Evolutionary conservation across 2,329 filamentous ascomycete genomes (phyloP), one percentile per base, ranked within the genome.

Genomic region (Fusarium sp.): DNA sequence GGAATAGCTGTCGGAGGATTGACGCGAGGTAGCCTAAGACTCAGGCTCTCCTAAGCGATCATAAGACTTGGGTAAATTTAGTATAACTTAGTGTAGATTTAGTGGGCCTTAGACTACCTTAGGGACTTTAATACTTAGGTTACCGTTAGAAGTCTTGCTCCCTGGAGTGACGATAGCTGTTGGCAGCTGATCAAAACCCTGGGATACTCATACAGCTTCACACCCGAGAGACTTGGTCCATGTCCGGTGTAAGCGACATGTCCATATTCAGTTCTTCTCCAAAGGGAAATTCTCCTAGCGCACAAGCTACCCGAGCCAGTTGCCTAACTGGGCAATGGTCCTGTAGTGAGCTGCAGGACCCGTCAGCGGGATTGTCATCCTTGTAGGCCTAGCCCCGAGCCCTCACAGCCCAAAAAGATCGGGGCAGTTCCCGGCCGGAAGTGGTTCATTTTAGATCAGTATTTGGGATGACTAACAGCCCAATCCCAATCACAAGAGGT

Each of bases 1-100:
- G 3, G 5, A n/a, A 10, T 32, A 32, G 47, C 18, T 32, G 12
- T 8, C 6, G 11, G 0, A 8, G 22, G 13, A 28, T 6, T 6
- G 26, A 28, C 8, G 26, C 26, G 26, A 28, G 26, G 26, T 28
- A 28, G 26, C 26, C 26, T 7, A 28, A 28, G 26, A 8, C 26
- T 28, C 7, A 28, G 26, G 26, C 26, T 28, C 26, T 28, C 26
- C 26, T 28, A 28, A 28, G 26, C 3, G 26, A 28, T 28, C 26
- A 28, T 28, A 28, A 28, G 26, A 28, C 26, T 28, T 28, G 8
- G 26, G 26, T 28, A 28, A 28, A 28, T 28, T 28, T 28, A 28
- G 26, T 28, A 28, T 28, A 28, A 28, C 26, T 28, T 28, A 28
- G 26, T 28, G 26, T 28, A 28, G 26, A 28, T 28, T 28, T 28